These are phyloP conservation scores for Choanephora cucurbitarum DNA, from an alignment of 371 early-diverging fungal species.

Conservation along the genomic window DNA sequence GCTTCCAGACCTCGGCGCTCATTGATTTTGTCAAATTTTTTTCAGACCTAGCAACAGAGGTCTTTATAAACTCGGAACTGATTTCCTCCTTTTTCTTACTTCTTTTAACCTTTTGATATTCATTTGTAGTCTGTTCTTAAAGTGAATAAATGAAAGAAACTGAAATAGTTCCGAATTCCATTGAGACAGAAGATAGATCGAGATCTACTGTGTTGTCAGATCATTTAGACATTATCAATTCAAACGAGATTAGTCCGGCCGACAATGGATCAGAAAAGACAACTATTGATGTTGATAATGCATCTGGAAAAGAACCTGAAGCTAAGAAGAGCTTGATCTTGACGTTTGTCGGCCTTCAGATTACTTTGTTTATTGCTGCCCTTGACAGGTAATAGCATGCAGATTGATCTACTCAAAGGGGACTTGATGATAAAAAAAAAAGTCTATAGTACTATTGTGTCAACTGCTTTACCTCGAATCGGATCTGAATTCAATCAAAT, in stretches of 20 bases:
- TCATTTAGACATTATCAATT: neutral
- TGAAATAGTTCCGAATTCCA: no score
- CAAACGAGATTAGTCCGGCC: neutral
- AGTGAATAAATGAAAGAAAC: no score
- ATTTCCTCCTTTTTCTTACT: neutral
- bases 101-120: neutral
- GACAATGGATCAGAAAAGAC: neutral
- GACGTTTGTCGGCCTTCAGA: constrained; percentile 20
- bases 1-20: neutral
- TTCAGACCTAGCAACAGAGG: neutral
- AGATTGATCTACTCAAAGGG: no score
- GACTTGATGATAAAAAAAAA: no score
- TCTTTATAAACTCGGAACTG: neutral
- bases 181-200: neutral
- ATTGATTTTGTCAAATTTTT: neutral
- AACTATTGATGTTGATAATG: neutral
- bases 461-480: constrained; percentile 72
- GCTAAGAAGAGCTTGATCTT: constrained; percentile 6
- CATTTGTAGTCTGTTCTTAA: no score
- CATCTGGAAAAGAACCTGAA: constrained; percentile 1
- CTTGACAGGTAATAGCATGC: constrained; percentile 20
- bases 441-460: constrained; percentile 65
- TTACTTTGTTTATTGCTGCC: constrained; percentile 29
- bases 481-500: constrained; percentile 72
- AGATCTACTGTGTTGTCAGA: neutral